Base-by-base conservation (phyloP, 352 stramenopile genomes). In the Globisporangium mamillatum region DNA sequence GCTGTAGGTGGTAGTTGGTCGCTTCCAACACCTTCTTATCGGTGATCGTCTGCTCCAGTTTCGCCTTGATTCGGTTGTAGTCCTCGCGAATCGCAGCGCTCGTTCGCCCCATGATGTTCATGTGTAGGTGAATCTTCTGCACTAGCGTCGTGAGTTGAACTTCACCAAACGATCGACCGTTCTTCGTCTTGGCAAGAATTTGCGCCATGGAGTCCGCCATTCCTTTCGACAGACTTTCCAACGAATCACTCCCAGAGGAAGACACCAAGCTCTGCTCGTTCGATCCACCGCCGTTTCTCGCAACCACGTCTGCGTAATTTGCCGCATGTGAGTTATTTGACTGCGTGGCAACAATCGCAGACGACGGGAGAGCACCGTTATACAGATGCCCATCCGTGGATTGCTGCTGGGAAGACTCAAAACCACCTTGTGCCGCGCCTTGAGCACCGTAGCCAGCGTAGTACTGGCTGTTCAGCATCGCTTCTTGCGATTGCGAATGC, bases 91-190 rank as follows among this genome's bases (percentile, higher is more conserved):
- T 77, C 22, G 63, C 73, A 32, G 60, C 72, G 57, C 64, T 81
- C n/a, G 75, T 75, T 10, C 70, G 73, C 1, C 76, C 74, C 76
- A 83, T 80, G 50, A 83, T 66, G 58, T 77, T 81, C 57, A 83
- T 67, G 64, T 81, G 76, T 6, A 72, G 69, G 60, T 79, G 72
- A 58, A 83, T 81, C 59, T 77, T 77, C 27, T 73, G 74, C 34
- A 83, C 66, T 20, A 83, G 27, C 27, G 72, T 75, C 46, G 72
- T 73, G 27, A 83, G 67, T 60, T 83, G 74, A 9, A 83, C 67
- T 34, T 83, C 76, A 3, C 64, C 68, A 56, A 76, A 75, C 20
- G 67, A 67, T 8, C 71, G 66, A 10, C 67, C 68, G 27, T 63
- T 60, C 60, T 76, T 66, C 3, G 74, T 76, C 65, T 77, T 75